These are phyloP conservation scores for Xylaria sp. DNA, from an alignment of 2,329 filamentous ascomycete species.

Conservation along the genomic window DNA sequence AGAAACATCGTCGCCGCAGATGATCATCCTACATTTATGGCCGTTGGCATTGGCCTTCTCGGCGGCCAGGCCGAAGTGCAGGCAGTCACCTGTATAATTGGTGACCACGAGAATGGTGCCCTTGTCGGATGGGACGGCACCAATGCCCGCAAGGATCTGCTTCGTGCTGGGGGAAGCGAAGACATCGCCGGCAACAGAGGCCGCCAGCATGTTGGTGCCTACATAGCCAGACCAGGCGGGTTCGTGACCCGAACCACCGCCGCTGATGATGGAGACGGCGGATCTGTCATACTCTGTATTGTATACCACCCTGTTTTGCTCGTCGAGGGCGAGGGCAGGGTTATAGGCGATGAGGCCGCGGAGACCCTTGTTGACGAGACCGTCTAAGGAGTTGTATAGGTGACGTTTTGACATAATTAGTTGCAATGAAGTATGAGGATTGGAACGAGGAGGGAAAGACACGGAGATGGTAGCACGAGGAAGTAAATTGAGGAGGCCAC, in stretches of 20 bases:
- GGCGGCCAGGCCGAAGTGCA: constrained; percentile 69
- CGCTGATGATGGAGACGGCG: constrained; percentile 62
- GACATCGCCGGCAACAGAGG: constrained; percentile 69
- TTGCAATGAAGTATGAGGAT: constrained; percentile 12
- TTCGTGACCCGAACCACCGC: constrained; percentile 68
- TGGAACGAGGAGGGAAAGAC: neutral
- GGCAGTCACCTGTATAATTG: constrained; percentile 72
- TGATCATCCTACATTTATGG: constrained; percentile 65
- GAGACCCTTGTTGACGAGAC: constrained; percentile 63
- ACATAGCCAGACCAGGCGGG: constrained; percentile 73
- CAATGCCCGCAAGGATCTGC: constrained; percentile 69
- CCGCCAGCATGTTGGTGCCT: constrained; percentile 68
- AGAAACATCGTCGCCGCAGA: constrained; percentile 73
- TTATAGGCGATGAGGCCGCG: constrained; percentile 65
- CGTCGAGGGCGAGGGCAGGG: constrained; percentile 60
- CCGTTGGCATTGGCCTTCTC: constrained; percentile 67
- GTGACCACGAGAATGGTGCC: constrained; percentile 70
- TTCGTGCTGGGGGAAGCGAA: constrained; percentile 72
- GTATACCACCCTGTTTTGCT: constrained; percentile 62
- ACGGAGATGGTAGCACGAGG: neutral
- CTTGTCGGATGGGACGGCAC: constrained; percentile 62
- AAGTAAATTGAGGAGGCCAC: neutral
- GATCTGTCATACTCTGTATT: constrained; percentile 57
- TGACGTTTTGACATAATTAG: constrained; percentile 62
- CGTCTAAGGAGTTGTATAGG: constrained; percentile 63